These are phyloP conservation scores for Phaeomoniella chlamydospora DNA, from an alignment of 2,329 filamentous ascomycete genomes.

Conservation along the genomic window DNA sequence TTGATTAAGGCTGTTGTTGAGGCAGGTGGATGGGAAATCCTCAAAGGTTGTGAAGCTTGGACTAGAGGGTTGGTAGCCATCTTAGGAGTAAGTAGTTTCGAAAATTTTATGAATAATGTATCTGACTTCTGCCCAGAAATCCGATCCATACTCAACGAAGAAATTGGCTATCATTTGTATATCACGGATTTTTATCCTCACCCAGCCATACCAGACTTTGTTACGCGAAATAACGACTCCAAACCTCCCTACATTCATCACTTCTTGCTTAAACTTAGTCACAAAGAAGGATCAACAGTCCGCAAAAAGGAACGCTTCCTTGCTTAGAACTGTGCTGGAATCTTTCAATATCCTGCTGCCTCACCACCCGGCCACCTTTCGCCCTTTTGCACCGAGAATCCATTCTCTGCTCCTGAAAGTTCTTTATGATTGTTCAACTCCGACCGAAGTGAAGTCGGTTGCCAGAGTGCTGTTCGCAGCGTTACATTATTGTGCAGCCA, in stretches of 20 bases:
- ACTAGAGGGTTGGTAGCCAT: constrained; percentile 61
- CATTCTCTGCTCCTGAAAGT: constrained; percentile 44
- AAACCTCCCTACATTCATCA: constrained; percentile 59
- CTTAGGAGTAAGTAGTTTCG: constrained; percentile 42
- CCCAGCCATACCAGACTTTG: constrained; percentile 69
- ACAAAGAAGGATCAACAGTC: constrained; percentile 7
- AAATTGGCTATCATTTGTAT: constrained; percentile 63
- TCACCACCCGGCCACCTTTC: constrained; percentile 71
- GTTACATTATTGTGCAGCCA: constrained; percentile 69
- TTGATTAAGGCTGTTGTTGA: constrained; percentile 72
- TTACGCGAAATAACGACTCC: constrained; percentile 80
- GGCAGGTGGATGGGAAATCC: constrained; percentile 68
- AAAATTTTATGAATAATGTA: constrained; percentile 1
- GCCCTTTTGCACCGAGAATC: constrained; percentile 59
- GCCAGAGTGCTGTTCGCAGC: constrained; percentile 53
- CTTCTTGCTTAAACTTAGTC: constrained; percentile 54
- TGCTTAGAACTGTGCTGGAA: constrained; percentile 56
- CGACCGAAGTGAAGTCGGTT: constrained; percentile 38
- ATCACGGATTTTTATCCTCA: constrained; percentile 69
- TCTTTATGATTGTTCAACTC: constrained; percentile 41
- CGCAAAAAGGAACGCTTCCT: constrained; percentile 19
- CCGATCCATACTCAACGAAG: constrained; percentile 60
- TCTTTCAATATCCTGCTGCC: constrained; percentile 59
- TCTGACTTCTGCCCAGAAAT: constrained; percentile 41
- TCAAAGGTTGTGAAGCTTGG: constrained; percentile 62